Evolutionary conservation across 768 basidiomycete genomes (phyloP).

Genomic region (Cubamyces sp.): DNA sequence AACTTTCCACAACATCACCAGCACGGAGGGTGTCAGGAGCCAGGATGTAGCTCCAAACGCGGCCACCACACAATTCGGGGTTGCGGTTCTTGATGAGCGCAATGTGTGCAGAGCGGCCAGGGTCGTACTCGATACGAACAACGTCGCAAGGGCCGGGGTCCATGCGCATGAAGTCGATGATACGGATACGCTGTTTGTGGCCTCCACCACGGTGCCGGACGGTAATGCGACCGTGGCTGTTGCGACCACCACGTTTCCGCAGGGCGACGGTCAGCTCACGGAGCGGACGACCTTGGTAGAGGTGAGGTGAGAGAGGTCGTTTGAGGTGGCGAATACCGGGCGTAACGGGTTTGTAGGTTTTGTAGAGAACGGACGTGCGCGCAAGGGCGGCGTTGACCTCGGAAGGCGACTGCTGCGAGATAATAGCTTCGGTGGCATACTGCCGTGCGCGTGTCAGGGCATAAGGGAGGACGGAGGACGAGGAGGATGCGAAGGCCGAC

Average conservation of each 20-base stretch:
- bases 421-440: conserved; percentile 44
- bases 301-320: conserved; percentile 78
- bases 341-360: conserved; percentile 88
- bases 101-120: conserved; percentile 91
- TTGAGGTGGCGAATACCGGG: conserved; percentile 87
- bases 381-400: conserved; percentile 48
- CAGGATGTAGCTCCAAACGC: conserved; percentile 88
- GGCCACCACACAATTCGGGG: conserved; percentile 51
- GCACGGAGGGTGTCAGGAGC: conserved; percentile 89
- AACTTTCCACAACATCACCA: conserved; percentile 87
- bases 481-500: conserved; percentile 25
- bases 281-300: conserved; percentile 86
- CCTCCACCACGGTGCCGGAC: conserved; percentile 92
- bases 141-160: conserved; percentile 86
- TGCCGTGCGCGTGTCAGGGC: conserved; percentile 29
- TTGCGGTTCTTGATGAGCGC: conserved; percentile 78
- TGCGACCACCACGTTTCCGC: conserved; percentile 87
- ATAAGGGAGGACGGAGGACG: conserved; percentile 25
- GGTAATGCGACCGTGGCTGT: conserved; percentile 81
- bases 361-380: conserved; percentile 65
- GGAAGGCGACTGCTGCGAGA: conserved; percentile 36
- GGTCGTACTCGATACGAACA: conserved; percentile 95
- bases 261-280: conserved; percentile 80
- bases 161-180: conserved; percentile 83
- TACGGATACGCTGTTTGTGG: conserved; percentile 82